A percentile compares a stretch with the other conserved stretches of the same genome.
phyloP scores from a whole-genome alignment of 164 flowering plant species.

The Stephania yunnanensis region DNA sequence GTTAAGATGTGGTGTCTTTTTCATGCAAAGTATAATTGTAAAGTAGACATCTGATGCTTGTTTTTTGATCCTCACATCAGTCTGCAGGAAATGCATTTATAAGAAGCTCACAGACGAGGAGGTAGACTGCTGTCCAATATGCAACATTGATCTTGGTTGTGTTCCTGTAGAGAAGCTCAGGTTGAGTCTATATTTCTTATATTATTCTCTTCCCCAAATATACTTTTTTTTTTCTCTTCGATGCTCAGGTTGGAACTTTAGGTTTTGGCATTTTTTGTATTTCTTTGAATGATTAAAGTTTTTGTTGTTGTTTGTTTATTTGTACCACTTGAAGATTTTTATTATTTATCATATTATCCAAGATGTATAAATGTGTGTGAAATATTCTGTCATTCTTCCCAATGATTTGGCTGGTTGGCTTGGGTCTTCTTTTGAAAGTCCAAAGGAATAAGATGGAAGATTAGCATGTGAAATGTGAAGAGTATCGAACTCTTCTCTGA shows the following conservation, averaged over 20 bases:
- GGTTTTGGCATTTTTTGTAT: not conserved
- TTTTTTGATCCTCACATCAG: constrained; percentile 29
- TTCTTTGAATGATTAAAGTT: not conserved
- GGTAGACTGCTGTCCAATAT: constrained; percentile 79
- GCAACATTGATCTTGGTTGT: constrained; percentile 80
- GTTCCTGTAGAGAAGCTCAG: constrained; percentile 82
- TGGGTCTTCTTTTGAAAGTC: too few relatives aligned
- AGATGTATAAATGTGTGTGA: not conserved
- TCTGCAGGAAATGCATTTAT: constrained; percentile 93
- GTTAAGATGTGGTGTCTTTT: not conserved
- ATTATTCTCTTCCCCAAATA: not conserved
- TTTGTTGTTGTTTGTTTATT: too few relatives aligned
- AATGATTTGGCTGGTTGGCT: not conserved
- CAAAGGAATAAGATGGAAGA: not conserved
- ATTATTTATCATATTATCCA: not conserved
- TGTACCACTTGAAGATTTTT: not conserved
- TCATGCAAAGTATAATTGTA: not conserved
- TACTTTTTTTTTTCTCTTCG: not conserved
- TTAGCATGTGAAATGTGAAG: not conserved
- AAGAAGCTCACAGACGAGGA: constrained; percentile 80
- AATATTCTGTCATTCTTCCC: not conserved
- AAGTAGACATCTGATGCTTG: constrained; percentile 7
- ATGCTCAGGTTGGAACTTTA: not conserved
- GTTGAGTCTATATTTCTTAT: constrained; percentile 25
- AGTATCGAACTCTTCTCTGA: not conserved